Conservation (phyloP, 129 eudicot species). For the Helichrysum umbraculigerum region DNA sequence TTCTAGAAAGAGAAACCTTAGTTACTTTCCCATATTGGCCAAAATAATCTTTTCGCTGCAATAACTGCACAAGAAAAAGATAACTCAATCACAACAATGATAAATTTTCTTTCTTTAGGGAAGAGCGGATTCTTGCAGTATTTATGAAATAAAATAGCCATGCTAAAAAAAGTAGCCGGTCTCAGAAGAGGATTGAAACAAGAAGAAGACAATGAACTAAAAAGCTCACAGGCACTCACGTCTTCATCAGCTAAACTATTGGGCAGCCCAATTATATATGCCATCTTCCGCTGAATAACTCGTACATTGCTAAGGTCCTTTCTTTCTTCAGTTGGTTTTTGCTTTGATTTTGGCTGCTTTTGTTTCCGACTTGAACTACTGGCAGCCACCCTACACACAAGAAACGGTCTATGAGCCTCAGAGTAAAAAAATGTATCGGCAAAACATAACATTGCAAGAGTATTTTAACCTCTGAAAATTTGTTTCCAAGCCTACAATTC, state of each 20-base stretch:
- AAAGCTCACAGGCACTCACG: conserved; percentile 36
- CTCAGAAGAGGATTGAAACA: background rate
- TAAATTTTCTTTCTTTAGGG: background rate
- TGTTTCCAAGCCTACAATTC: conserved; percentile 59
- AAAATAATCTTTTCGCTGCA: conserved; percentile 66
- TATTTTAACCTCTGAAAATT: conserved; percentile 55
- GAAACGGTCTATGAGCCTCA: conserved; percentile 7
- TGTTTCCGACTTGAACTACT: conserved; percentile 49
- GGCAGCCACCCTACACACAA: conserved; percentile 43
- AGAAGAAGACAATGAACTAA: background rate
- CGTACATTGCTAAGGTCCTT: conserved; percentile 67
- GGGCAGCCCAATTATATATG: conserved; percentile 74
- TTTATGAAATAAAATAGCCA: no score
- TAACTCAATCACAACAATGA: background rate
- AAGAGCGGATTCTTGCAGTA: background rate
- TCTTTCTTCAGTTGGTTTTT: conserved; percentile 56
- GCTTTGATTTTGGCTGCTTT: conserved; percentile 64
- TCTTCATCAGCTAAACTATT: conserved; percentile 76
- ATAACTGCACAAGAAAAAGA: conserved; percentile 39
- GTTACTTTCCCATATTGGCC: conserved; percentile 77
- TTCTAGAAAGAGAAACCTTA: conserved; percentile 68
- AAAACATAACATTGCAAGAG: conserved; percentile 17
- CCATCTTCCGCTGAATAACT: conserved; percentile 79
- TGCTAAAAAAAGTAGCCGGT: background rate
- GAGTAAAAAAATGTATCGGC: background rate